Evolutionary conservation across 179 eudicot species (phyloP), one percentile per base, ranked within the genome.

Genomic region (Gypsophila paniculata): DNA sequence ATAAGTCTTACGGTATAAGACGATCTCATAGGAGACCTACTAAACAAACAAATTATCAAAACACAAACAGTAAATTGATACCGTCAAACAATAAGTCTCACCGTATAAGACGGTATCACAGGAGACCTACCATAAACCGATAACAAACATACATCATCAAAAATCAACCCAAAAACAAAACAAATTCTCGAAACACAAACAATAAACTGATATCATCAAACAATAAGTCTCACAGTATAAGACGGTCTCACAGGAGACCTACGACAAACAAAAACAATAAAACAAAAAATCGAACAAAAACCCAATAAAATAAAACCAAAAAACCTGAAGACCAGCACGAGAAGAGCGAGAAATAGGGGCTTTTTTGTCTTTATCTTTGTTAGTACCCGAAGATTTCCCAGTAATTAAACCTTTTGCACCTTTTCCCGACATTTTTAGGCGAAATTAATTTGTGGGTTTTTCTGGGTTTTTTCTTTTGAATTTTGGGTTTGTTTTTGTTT

Each of bases 241-340:
- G 34, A 29, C 34, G 34, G 34, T 29, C 34, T 29, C 34, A 29
- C n/a, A n/a, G n/a, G n/a, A 57, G 61, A 57, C 8, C 58, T 53
- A 19, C 49, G 11, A n/a, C n/a, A n/a, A 29, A 29, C 34, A 29
- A 1, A 29, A 29, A 29, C 34, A 4, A 29, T 4, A 4, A 29
- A 29, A 29, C 34, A 1, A 29, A 29, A 29, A 29, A 29, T 29
- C 34, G 34, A 29, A 29, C 34, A 58, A 22, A 58, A 60, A 26
- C 10, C n/a, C 32, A 60, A 2, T 15, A 59, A 1, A 59, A 8
- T 25, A 9, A 25, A 25, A 23, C 15, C 3, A 39, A 39, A 54
- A 61, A 55, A 80, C 86, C 86, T 83, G 86, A 15, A 85, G 89
- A 57, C 89, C 89, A 34, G 89, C 89, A 51, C 89, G 89, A 67